phyloP scores from a whole-genome alignment of 78 protist genomes.

The Cavenderia fasciculata region DNA sequence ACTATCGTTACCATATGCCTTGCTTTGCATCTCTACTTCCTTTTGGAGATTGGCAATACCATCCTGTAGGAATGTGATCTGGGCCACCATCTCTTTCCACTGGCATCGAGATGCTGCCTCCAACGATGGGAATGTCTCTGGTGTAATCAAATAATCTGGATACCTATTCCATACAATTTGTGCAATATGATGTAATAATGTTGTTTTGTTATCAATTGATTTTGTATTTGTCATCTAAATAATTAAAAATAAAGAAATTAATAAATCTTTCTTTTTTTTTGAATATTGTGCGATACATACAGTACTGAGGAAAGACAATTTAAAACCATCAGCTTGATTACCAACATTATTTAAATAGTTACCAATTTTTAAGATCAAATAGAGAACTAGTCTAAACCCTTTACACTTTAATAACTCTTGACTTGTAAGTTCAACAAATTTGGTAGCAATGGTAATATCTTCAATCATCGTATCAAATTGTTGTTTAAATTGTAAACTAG shows the following conservation, averaged over 20 bases:
- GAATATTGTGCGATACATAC: not conserved
- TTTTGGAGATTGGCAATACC: conserved; percentile 34
- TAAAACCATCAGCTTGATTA: conserved; percentile 61
- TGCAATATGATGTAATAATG: conserved; percentile 7
- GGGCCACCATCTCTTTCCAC: conserved; percentile 35
- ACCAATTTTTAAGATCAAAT: conserved; percentile 32
- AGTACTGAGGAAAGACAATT: conserved; percentile 10
- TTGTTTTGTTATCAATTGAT: conserved; percentile 52
- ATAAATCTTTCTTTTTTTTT: not conserved
- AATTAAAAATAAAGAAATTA: not conserved
- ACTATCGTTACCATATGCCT: conserved; percentile 26
- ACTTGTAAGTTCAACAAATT: not conserved
- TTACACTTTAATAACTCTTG: not conserved
- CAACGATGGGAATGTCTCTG: not conserved
- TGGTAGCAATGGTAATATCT: conserved; percentile 17
- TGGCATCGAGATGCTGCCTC: conserved; percentile 30
- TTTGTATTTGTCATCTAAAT: conserved; percentile 28
- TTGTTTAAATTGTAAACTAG: conserved; percentile 12
- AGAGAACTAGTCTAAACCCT: not conserved
- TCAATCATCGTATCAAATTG: conserved; percentile 24
- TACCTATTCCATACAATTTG: conserved; percentile 5
- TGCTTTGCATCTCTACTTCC: conserved; percentile 39
- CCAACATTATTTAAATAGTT: conserved; percentile 48
- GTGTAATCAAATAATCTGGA: conserved; percentile 25
- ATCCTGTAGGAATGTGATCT: not conserved